phyloP scores from a whole-genome alignment of 192 early-diverging fungal genomes.

The Entophlyctis helioformis region DNA sequence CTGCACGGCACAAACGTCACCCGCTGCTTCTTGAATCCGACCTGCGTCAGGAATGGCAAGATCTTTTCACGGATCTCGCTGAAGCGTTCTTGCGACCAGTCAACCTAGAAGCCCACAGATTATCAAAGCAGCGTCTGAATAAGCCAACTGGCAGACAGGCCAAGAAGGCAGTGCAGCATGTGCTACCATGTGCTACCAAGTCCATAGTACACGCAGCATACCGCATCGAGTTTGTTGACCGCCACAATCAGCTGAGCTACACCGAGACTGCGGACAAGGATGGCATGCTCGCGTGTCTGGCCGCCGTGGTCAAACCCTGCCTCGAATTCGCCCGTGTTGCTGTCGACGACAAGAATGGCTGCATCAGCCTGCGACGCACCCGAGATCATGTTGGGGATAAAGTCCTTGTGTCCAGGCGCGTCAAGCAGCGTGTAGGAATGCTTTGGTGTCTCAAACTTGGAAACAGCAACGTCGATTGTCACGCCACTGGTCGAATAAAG shows the following conservation, averaged over 20 bases:
- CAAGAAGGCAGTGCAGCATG: neutral
- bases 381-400: constrained; percentile 99
- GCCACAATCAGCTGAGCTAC: constrained; percentile 87
- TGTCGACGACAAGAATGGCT: constrained; percentile 86
- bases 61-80: constrained; percentile 62
- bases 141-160: neutral
- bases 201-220: constrained; percentile 29
- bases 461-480: constrained; percentile 93
- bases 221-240: constrained; percentile 89
- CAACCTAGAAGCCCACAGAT: too few relatives aligned
- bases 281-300: constrained; percentile 92
- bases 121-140: too few relatives aligned
- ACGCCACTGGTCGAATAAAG: constrained; percentile 64
- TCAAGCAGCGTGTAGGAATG: constrained; percentile 82
- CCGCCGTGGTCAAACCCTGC: constrained; percentile 87
- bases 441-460: constrained; percentile 69
- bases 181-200: too few relatives aligned
- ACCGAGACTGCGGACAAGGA: constrained; percentile 83
- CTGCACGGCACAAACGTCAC: constrained; percentile 83
- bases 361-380: constrained; percentile 88
- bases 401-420: constrained; percentile 95
- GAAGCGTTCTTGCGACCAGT: constrained; percentile 73
- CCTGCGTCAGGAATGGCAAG: constrained; percentile 54
- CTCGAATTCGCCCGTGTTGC: constrained; percentile 83
- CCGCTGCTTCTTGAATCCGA: constrained; percentile 66